Evolutionary conservation across 169 alveolate genomes (phyloP), one percentile per base, ranked within the genome.

Genomic region (Neospora caninum): DNA sequence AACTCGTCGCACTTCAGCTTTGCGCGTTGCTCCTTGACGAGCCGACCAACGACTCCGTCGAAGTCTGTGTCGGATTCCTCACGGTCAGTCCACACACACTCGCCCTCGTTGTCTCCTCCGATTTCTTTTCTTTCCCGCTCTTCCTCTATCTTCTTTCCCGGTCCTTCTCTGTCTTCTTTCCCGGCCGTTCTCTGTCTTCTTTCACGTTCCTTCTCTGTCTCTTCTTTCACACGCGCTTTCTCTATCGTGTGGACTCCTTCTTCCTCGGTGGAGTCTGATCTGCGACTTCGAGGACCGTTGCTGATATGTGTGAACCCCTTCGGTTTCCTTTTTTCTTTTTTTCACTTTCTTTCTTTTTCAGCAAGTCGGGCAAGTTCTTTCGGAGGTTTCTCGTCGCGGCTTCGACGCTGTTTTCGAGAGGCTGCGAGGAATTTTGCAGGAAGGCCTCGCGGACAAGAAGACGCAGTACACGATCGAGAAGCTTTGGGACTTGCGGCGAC

Each of bases 1-100:
- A 99, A 89, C 95, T 98, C 38, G 94, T 98, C 70, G 99, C 99
- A 2, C 96, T 99, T 89, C 99, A 99, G 95, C 94, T 99, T 31
- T 95, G 99, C 92, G 97, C 98, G 86, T 94, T 99, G 88, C 96
- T 99, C 70, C 96, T 99, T 67, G 99, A 99, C 94, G 97, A 98
- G 88, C 99, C 99, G 29, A 98, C 99, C 20, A 99, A 99, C 88
- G 99, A 99, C 95, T 98, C 99, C 0, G 99, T 99, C 27, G 99
- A 99, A 95, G 98, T 99, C 69, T 98, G 99, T 70, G 98, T 93
- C 87, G 91, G 94, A 83, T 94, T 94, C 54, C 89, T 95, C 25
- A 94, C 92, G 96, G 96, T 83, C 34, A 43, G 31, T 25, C 31
- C 6, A 6, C 29, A 7, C 36, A 69, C 80, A 69, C 10, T 25